phyloP scores from a whole-genome alignment of 345 rosid species.

The Eucalyptus decipiens region DNA sequence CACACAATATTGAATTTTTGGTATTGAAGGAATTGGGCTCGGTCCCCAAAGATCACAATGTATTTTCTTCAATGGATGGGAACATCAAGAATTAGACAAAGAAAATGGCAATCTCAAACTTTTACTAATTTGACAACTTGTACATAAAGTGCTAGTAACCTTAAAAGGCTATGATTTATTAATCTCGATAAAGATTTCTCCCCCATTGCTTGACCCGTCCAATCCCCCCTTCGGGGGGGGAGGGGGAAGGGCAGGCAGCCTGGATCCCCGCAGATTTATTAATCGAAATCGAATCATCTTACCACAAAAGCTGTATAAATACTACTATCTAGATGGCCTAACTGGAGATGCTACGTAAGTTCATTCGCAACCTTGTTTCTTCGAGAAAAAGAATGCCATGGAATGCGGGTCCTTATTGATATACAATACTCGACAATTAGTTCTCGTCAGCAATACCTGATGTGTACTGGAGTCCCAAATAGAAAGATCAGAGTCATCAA shows the following conservation, averaged over 20 bases:
- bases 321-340: rapidly evolving
- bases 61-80: not conserved
- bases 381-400: rapidly evolving
- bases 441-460: not conserved
- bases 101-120: not conserved
- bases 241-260: too few species aligned
- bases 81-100: rapidly evolving
- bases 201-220: too few species aligned
- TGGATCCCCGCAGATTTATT: not conserved
- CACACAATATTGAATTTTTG: too few species aligned
- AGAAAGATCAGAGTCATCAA: not conserved
- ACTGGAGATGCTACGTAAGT: not conserved
- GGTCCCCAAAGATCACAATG: not conserved
- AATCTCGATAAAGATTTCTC: too few species aligned
- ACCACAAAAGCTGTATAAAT: not conserved
- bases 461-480: rapidly evolving
- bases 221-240: too few species aligned
- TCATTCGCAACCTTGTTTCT: not conserved
- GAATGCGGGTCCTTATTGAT: not conserved
- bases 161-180: too few species aligned
- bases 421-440: not conserved
- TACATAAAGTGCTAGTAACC: not conserved
- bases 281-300: not conserved
- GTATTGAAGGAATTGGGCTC: not conserved
- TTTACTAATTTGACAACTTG: not conserved